Percentiles rank a stretch among this genome's conserved stretches.
Conservation (phyloP, 257 asterid species). For the Nicotiana attenuata region DNA sequence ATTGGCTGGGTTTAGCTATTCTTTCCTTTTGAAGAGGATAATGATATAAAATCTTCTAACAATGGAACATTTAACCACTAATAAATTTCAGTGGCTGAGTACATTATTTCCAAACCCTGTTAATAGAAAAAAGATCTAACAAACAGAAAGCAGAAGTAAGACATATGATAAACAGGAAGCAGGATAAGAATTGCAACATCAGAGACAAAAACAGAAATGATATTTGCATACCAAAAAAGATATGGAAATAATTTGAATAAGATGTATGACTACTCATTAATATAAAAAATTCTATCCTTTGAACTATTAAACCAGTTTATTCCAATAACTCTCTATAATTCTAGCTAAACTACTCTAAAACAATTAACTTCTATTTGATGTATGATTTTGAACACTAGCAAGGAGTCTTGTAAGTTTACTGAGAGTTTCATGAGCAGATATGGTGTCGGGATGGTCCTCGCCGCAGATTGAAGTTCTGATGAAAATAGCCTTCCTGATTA, state of each 20-base stretch:
- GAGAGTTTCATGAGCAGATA: slow-evolving; percentile 86
- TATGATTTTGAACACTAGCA: slow-evolving; percentile 60
- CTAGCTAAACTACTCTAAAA: slow-evolving; percentile 3
- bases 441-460: slow-evolving; percentile 84
- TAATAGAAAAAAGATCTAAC: background rate
- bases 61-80: background rate
- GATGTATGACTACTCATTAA: slow-evolving; percentile 10
- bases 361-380: slow-evolving; percentile 27
- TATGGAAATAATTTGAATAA: slow-evolving; percentile 5
- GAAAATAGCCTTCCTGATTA: slow-evolving; percentile 76
- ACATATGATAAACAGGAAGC: background rate
- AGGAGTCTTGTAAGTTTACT: slow-evolving; percentile 71
- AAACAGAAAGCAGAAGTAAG: background rate
- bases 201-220: background rate
- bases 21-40: slow-evolving; percentile 2
- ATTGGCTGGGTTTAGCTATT: background rate
- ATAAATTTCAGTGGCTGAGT: background rate
- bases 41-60: background rate
- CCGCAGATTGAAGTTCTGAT: slow-evolving; percentile 84
- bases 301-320: slow-evolving; percentile 5
- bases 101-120: background rate
- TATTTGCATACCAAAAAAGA: background rate
- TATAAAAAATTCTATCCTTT: slow-evolving; percentile 3
- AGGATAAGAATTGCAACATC: background rate
- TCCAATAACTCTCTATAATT: slow-evolving; percentile 3